Evolutionary conservation across 2,329 filamentous ascomycete species (phyloP).

Genomic region (Fusarium nisikadoi): DNA sequence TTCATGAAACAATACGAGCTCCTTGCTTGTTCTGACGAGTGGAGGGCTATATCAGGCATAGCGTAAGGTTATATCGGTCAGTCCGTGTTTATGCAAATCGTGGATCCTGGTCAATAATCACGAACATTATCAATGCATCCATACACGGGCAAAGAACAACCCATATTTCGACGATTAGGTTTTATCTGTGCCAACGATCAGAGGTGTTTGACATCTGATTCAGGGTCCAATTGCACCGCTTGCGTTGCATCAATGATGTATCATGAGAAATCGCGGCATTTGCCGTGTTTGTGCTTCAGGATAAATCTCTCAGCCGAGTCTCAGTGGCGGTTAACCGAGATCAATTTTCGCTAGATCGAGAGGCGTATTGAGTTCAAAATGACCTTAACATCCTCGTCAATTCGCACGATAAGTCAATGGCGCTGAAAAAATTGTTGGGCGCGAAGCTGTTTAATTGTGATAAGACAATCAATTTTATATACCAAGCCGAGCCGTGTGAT

Average conservation of each 20-base stretch:
- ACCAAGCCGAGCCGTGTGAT: background rate
- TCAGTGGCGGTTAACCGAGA: conserved; percentile 4
- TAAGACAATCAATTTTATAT: conserved; percentile 1
- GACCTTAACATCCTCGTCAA: background rate
- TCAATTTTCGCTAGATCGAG: background rate
- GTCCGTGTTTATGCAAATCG: conserved; percentile 6
- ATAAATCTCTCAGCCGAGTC: background rate
- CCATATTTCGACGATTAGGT: background rate
- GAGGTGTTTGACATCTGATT: background rate
- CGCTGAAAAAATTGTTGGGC: background rate
- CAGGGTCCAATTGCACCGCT: background rate
- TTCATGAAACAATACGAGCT: background rate
- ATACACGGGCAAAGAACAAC: background rate
- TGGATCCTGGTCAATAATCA: conserved; percentile 18
- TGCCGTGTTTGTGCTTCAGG: background rate
- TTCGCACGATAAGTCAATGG: background rate
- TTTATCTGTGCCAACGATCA: background rate
- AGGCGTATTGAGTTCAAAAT: conserved; percentile 5
- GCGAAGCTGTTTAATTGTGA: background rate
- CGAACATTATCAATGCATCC: background rate
- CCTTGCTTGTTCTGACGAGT: conserved; percentile 5
- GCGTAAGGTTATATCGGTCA: conserved; percentile 8
- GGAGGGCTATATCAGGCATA: conserved; percentile 1
- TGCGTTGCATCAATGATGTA: background rate
- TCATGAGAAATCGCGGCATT: background rate